phyloP scores from a whole-genome alignment of 2,329 filamentous ascomycete genomes.

The Colletotrichum tamarilloi region DNA sequence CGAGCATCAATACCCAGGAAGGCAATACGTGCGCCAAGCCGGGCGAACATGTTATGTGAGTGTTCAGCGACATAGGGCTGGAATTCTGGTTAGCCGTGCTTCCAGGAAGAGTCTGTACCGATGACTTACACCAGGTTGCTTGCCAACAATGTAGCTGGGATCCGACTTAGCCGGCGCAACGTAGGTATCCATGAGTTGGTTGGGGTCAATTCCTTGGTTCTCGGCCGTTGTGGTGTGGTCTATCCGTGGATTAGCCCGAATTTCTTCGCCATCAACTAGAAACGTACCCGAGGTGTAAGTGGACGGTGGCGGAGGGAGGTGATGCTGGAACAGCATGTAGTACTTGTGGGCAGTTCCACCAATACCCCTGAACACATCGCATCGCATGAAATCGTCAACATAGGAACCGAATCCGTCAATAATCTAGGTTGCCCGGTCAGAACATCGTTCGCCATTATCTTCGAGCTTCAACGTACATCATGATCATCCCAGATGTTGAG shows the following conservation, averaged over 20 bases:
- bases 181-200: slow-evolving; percentile 79
- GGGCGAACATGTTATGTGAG: slow-evolving; percentile 88
- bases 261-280: slow-evolving; percentile 37
- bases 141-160: slow-evolving; percentile 81
- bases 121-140: slow-evolving; percentile 75
- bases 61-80: slow-evolving; percentile 90
- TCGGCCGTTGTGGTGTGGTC: slow-evolving; percentile 28
- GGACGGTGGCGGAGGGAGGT: slow-evolving; percentile 83
- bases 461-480: slow-evolving; percentile 64
- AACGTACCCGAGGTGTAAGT: slow-evolving; percentile 83
- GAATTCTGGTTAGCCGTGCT: slow-evolving; percentile 58
- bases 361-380: slow-evolving; percentile 90
- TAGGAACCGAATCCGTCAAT: slow-evolving; percentile 96
- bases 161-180: slow-evolving; percentile 70
- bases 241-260: slow-evolving; percentile 35
- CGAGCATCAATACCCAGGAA: slow-evolving; percentile 92
- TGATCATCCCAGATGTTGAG: slow-evolving; percentile 99
- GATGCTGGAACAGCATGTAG: slow-evolving; percentile 98
- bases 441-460: too few species aligned
- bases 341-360: slow-evolving; percentile 97
- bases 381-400: slow-evolving; percentile 91
- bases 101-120: slow-evolving; percentile 54
- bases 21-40: slow-evolving; percentile 83
- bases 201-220: slow-evolving; percentile 69
- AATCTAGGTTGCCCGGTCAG: slow-evolving; percentile 66